phyloP scores from a whole-genome alignment of 2,329 filamentous ascomycete species.

The Diaporthe australafricana region DNA sequence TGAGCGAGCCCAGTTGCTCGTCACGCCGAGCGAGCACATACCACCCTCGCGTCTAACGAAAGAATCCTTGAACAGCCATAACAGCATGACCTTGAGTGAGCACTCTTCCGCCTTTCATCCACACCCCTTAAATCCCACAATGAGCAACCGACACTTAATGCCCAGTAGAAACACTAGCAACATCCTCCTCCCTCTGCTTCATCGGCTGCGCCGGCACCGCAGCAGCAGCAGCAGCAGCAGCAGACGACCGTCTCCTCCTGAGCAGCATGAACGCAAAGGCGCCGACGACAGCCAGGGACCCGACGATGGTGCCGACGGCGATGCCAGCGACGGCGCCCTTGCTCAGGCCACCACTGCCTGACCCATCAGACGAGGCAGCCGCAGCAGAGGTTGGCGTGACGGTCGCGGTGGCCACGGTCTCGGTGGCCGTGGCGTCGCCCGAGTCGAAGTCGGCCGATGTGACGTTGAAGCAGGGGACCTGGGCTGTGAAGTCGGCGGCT shows the following conservation, averaged over 20 bases:
- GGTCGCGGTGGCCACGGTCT: conserved; percentile 34
- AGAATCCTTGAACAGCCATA: too few relatives aligned
- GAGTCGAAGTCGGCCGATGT: conserved; percentile 47
- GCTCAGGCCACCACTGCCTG: conserved; percentile 43
- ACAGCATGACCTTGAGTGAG: background rate
- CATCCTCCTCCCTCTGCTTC: conserved; percentile 12
- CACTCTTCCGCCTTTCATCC: too few relatives aligned
- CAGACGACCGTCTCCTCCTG: conserved; percentile 27
- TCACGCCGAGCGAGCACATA: too few relatives aligned
- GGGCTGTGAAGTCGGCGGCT: conserved; percentile 42
- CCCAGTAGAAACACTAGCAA: conserved; percentile 23
- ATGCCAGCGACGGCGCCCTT: conserved; percentile 51
- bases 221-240: background rate
- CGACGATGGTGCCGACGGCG: conserved; percentile 49
- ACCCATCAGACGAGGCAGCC: conserved; percentile 23
- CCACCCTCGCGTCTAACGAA: too few relatives aligned
- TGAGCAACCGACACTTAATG: background rate
- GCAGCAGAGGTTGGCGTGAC: conserved; percentile 18
- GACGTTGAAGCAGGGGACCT: conserved; percentile 52
- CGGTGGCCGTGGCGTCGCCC: conserved; percentile 39
- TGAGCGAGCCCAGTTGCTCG: too few relatives aligned
- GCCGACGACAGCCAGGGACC: conserved; percentile 45
- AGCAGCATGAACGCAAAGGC: conserved; percentile 45
- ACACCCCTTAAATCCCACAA: too few relatives aligned
- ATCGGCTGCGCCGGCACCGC: background rate